Conservation (phyloP, 2,329 filamentous ascomycete species). For the Ramichloridium luteum region DNA sequence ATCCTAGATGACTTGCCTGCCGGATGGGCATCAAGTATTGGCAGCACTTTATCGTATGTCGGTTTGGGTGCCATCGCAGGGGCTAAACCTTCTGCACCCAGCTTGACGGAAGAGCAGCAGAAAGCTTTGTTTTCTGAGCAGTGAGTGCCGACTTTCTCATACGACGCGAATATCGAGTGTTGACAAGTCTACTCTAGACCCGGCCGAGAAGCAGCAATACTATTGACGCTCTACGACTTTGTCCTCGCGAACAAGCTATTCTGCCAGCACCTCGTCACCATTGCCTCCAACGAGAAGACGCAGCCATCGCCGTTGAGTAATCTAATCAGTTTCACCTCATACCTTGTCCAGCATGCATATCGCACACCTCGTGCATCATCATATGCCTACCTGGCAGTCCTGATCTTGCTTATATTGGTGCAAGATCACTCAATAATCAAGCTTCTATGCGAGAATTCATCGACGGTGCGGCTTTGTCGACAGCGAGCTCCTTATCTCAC, state of each 20-base stretch:
- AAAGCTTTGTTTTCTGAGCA: constrained; percentile 70
- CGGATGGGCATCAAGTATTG: constrained; percentile 64
- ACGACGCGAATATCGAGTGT: constrained; percentile 1
- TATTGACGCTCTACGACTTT: constrained; percentile 87
- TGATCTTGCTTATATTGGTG: constrained; percentile 73
- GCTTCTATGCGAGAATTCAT: constrained; percentile 66
- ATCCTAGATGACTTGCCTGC: constrained; percentile 85
- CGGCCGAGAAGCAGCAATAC: constrained; percentile 61
- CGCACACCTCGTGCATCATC: constrained; percentile 63
- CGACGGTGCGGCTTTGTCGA: constrained; percentile 68
- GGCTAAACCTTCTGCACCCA: constrained; percentile 45
- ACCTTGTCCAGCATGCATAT: constrained; percentile 86
- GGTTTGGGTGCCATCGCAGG: constrained; percentile 63
- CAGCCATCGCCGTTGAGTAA: constrained; percentile 51
- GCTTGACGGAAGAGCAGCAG: constrained; percentile 63
- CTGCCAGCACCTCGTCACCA: constrained; percentile 66
- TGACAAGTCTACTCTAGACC: constrained; percentile 46
- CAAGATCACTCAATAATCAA: constrained; percentile 78
- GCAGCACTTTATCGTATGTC: constrained; percentile 69
- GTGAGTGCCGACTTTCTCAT: constrained; percentile 38
- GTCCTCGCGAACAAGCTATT: constrained; percentile 91
- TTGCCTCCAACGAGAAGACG: constrained; percentile 12
- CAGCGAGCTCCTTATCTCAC: constrained; percentile 82
- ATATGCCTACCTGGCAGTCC: constrained; percentile 75
- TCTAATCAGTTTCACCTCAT: constrained; percentile 81